Evolutionary conservation across 1,284 basidiomycete genomes (phyloP), one percentile per base, ranked within the genome.

Genomic region (Austroboletus sp.): DNA sequence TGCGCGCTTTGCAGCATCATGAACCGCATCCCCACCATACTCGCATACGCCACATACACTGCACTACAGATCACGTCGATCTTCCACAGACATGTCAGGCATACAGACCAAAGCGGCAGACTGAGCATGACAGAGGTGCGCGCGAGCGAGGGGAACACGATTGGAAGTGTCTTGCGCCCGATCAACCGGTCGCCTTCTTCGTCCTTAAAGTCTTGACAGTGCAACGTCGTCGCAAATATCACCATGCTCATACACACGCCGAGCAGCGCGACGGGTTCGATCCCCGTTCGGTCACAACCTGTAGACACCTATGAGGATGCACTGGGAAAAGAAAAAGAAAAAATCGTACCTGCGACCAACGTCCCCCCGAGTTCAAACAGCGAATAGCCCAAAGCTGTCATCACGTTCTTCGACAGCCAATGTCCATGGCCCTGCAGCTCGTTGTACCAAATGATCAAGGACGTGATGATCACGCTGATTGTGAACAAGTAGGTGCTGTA

Each of bases 121-220:
- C 58, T 54, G 4, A 62, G 17, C 61, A 62, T 48, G 13, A 60
- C 63, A 10, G 63, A 62, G 2, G 39, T 23, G 21, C 60, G 54
- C 2, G 63, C 62, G 11, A 66, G 43, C 17, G 45, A 49, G 3
- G 69, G 69, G 34, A 61, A 58, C 5, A 60, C 53, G 39, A 71
- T 65, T 12, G 70, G 70, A 0, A 72, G 45, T 3, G 70, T 71
- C 19, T 49, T 57, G 3, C 70, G 59, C 6, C 66, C 66, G 5
- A 63, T 58, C 16, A 58, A 26, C 2, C 51, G 46, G 41, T 72
- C 70, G 10, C 70, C 70, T 1, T 66, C 60, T 29, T 58, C 56
- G 45, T 71, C 70, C 42, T 66, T 61, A 54, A 72, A 72, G 49
- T 71, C 69, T 36, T 72, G 70, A 9, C 33, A 34, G 17, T 34